Evolutionary conservation across 768 basidiomycete genomes (phyloP), one percentile per base, ranked within the genome.

Genomic region (Trametes cinnabarina): DNA sequence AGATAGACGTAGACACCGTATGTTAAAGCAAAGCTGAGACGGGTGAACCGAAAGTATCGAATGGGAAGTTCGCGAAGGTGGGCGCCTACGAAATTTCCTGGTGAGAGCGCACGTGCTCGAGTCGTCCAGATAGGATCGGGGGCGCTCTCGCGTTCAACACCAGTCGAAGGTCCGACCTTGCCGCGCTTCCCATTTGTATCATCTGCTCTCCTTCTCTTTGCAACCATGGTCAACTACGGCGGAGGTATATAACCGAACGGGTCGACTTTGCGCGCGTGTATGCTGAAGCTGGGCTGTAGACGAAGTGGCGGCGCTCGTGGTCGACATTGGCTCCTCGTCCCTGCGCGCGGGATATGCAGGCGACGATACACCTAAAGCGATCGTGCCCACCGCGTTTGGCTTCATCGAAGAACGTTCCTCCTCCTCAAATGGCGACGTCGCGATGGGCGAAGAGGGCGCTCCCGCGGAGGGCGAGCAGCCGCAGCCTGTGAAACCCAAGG

Each of bases 281-380:
- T 39, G 53, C 54, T 54, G 10, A 48, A 14, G 9, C 4, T 1
- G 17, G n/a, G 34, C 3, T 23, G 12, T 59, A 97, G 95, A 98
- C 70, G 95, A 98, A 76, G 94, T 98, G n/a, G 90, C 94, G 34
- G 97, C 96, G 28, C 77, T 98, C 51, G 97, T 98, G 22, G 77
- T 99, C 35, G 97, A 99, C 76, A 89, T 98, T 69, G 97, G 97
- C 26, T 79, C 90, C 11, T 88, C 90, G 23, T 89, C 93, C 9
- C 76, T 95, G 52, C 87, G 97, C 69, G 93, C 94, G 11, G 97
- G 97, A 51, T 97, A 98, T 72, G 96, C 97, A 11, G 97, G 97
- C 44, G 96, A 98, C 73, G 97, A 98, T 68, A 84, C 90, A 11
- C 97, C 97, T 17, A 92, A 93, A 73, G 89, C 91, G 17, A 86